phyloP scores from a whole-genome alignment of 2,329 filamentous ascomycete species.

The Aaosphaeria pasadenensis region DNA sequence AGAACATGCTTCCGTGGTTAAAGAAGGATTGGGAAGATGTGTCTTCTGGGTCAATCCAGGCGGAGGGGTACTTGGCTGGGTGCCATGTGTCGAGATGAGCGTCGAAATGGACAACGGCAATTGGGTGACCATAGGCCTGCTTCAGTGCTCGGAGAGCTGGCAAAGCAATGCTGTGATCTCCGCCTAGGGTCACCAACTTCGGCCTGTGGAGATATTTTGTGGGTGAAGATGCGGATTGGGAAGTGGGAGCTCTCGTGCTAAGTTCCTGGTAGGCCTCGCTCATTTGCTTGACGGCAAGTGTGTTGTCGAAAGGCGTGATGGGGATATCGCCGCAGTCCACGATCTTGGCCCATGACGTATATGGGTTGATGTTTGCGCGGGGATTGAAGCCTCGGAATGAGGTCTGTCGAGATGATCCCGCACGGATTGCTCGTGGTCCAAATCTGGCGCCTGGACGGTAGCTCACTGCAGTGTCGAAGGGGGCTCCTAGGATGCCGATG shows the following conservation, averaged over 20 bases:
- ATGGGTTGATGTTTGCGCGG: constrained; percentile 79
- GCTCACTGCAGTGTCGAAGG: constrained; percentile 49
- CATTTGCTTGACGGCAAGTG: constrained; percentile 79
- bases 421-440: constrained; percentile 82
- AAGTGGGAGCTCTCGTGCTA: constrained; percentile 42
- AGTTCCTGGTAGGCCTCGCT: constrained; percentile 74
- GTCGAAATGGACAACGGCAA: constrained; percentile 52
- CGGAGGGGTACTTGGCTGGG: constrained; percentile 72
- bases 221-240: constrained; percentile 34
- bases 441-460: constrained; percentile 60
- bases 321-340: constrained; percentile 91
- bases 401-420: constrained; percentile 77
- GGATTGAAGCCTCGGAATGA: constrained; percentile 79
- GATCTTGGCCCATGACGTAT: constrained; percentile 72
- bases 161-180: constrained; percentile 51
- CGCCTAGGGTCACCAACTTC: constrained; percentile 48
- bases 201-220: constrained; percentile 43
- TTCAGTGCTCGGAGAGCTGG: constrained; percentile 50
- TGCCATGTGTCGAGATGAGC: constrained; percentile 83
- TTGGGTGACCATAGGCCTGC: constrained; percentile 41
- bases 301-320: constrained; percentile 82
- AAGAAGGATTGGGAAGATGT: constrained; percentile 67
- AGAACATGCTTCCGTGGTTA: constrained; percentile 90
- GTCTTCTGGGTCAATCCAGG: constrained; percentile 59
- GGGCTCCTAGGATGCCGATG: constrained; percentile 49